These are phyloP conservation scores for Cruciata laevipes DNA, from an alignment of 257 asterid genomes.

Conservation along the genomic window DNA sequence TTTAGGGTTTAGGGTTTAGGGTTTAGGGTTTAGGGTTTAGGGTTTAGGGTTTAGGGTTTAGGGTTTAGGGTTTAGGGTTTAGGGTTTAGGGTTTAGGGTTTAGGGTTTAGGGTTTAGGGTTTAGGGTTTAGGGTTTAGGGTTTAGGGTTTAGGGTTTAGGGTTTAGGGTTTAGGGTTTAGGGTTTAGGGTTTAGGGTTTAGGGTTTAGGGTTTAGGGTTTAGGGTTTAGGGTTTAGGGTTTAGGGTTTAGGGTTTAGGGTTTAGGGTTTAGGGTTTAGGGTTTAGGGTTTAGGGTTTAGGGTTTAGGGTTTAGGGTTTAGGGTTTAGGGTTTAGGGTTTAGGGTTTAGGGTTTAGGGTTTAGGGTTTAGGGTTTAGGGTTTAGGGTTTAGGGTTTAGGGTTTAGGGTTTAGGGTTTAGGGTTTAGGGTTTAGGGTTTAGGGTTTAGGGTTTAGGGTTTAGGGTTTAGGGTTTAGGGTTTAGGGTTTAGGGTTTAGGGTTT, in stretches of 20 bases:
- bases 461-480: not conserved
- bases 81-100: no score
- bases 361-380: not conserved
- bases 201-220: no score
- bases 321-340: not conserved
- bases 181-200: not conserved
- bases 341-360: not conserved
- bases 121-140: no score
- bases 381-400: not conserved
- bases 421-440: not conserved
- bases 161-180: not conserved
- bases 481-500: not conserved
- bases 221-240: no score
- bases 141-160: no score
- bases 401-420: not conserved
- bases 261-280: not conserved
- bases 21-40: no score
- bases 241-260: not conserved
- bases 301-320: no score
- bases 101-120: no score
- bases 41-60: no score
- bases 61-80: no score
- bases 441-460: constrained; percentile 1
- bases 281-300: no score
- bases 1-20: no score